Base-by-base conservation (phyloP, 306 rosid species). In the Cercis canadensis region DNA sequence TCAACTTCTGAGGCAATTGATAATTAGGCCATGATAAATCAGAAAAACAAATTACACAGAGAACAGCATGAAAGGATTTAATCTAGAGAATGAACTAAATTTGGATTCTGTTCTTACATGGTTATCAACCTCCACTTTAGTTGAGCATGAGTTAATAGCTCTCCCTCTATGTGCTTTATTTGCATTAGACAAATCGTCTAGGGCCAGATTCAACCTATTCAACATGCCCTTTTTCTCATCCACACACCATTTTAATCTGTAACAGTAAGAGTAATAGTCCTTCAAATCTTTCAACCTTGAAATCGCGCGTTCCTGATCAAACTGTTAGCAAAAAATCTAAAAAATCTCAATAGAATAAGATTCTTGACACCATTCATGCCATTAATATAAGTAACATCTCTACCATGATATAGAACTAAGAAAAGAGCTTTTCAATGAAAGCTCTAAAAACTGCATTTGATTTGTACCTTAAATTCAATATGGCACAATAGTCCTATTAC, bases 1-100 rank as follows among this genome's bases (percentile, higher is more conserved):
- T 69, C 81, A 76, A 43, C 70, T 61, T 69, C 81, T 76, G 54
- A 41, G 15, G 11, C 16, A 52, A 62, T 29, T 43, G 7, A 11
- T 24, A 24, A 47, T 47, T 37, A 10, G 11, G 11, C 9, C 6
- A 47, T 1, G 2, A 12, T 5, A 15, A 47, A 47, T 1, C 13
- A 47, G 15, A 41, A 32, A 36, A 66, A 34, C 8, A 31, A 47
- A 47, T 0, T 9, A 47, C 5, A 11, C 32, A 34, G 53, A 47
- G 16, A 47, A 15, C 49, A 8, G 3, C 1, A 5, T 4, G n/a
- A 37, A 43, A 43, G 5, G n/a, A 43, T 43, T 43, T 43, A 12
- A 11, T 43, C 49, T 1, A 41, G 46, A 41, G 46, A 41, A 8
- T 19, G 11, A 32, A 41, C 7, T 5, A 7, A 61, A 32, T 36